These are phyloP conservation scores for Suaeda aralocaspica DNA, from an alignment of 148 eudicot genomes.

Conservation along the genomic window DNA sequence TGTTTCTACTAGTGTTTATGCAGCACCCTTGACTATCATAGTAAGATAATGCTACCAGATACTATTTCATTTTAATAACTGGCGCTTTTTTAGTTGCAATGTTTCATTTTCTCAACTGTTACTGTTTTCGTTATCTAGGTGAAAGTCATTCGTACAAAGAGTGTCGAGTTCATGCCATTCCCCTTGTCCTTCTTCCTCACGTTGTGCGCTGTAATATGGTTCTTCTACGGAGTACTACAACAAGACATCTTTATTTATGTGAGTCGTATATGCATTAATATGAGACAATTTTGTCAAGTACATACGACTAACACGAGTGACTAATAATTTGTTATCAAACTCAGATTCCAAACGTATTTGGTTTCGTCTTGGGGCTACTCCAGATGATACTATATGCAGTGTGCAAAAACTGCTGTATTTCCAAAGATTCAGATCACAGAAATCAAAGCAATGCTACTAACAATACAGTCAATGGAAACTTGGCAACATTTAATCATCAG, in stretches of 20 bases:
- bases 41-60: too few relatives aligned
- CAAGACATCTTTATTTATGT: constrained; percentile 49
- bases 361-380: constrained; percentile 17
- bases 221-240: constrained; percentile 44
- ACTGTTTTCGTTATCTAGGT: constrained; percentile 27
- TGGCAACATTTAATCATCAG: not conserved
- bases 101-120: not conserved
- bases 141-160: constrained; percentile 50
- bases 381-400: constrained; percentile 48
- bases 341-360: constrained; percentile 32
- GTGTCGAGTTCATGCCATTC: constrained; percentile 72
- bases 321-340: not conserved
- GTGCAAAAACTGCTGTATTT: constrained; percentile 32
- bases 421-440: not conserved
- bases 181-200: constrained; percentile 60
- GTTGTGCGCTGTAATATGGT: constrained; percentile 60
- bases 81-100: not conserved
- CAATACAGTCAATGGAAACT: not conserved
- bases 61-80: too few relatives aligned
- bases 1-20: constrained; percentile 56
- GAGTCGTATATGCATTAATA: constrained; percentile 15
- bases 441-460: not conserved
- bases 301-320: not conserved
- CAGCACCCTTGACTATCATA: constrained; percentile 65
- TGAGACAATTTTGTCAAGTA: not conserved